A percentile compares a stretch with the other conserved stretches of the same genome.
Evolutionary conservation across 352 stramenopile species (phyloP).

Genomic region (Saprolegnia parasitica): DNA sequence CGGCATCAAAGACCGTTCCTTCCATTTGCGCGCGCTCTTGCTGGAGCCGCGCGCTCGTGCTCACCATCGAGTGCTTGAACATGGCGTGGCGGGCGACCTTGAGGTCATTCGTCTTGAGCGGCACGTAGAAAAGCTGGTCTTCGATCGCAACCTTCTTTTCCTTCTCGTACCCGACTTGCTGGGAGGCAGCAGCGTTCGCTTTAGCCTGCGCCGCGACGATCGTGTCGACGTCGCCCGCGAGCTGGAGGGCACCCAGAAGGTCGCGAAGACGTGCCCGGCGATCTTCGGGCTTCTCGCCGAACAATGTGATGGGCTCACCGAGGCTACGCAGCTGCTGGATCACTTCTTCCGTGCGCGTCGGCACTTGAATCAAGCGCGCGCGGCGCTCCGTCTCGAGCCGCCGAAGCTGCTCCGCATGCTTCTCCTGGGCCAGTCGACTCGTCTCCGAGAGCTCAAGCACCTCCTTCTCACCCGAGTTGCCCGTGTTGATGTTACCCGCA

Average conservation of each 20-base stretch:
- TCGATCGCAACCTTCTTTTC: slow-evolving; percentile 36
- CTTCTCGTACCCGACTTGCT: slow-evolving; percentile 23
- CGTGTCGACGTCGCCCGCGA: slow-evolving; percentile 63
- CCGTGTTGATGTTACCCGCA: slow-evolving; percentile 78
- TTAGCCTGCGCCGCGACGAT: slow-evolving; percentile 54
- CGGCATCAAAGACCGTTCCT: slow-evolving; percentile 39
- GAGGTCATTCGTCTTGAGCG: slow-evolving; percentile 66
- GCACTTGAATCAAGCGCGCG: slow-evolving; percentile 87
- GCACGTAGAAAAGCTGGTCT: slow-evolving; percentile 84
- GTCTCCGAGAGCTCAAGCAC: slow-evolving; percentile 81
- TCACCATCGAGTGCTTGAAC: slow-evolving; percentile 66
- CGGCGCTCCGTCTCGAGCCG: slow-evolving; percentile 90
- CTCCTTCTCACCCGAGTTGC: slow-evolving; percentile 62
- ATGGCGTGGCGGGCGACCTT: slow-evolving; percentile 79
- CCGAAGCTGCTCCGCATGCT: slow-evolving; percentile 80
- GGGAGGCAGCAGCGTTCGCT: slow-evolving; percentile 36
- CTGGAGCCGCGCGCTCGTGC: slow-evolving; percentile 55
- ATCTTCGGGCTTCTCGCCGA: slow-evolving; percentile 93
- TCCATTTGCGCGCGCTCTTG: slow-evolving; percentile 46
- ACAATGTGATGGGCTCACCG: slow-evolving; percentile 91
- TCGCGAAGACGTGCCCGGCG: slow-evolving; percentile 91
- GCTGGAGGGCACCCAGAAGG: slow-evolving; percentile 75
- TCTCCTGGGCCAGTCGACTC: slow-evolving; percentile 77
- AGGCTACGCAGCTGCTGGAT: slow-evolving; percentile 84
- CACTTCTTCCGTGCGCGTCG: slow-evolving; percentile 90